A percentile compares a stretch with the other conserved stretches of the same genome.
These are phyloP conservation scores for Musa acuminata DNA, from an alignment of 176 grass and related monocot species.

Conservation along the genomic window DNA sequence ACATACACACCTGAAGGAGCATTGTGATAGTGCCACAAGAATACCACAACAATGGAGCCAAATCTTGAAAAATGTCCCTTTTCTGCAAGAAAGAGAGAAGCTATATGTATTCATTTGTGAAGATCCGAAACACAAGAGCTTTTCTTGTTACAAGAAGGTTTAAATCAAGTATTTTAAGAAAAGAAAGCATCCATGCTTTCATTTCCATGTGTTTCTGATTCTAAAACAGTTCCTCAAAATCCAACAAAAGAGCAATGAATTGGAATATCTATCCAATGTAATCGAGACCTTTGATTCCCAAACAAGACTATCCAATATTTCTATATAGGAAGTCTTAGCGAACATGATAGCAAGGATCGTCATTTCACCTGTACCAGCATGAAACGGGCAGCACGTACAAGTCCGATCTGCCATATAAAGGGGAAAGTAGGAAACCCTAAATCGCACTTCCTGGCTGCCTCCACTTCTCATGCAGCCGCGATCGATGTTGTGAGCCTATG, in stretches of 20 bases:
- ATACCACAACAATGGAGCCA: conserved; percentile 60
- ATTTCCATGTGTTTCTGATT: too few relatives aligned
- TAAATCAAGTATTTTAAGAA: not conserved
- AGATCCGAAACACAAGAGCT: not conserved
- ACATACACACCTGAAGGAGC: conserved; percentile 43
- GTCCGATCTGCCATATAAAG: too few relatives aligned
- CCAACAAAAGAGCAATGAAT: not conserved
- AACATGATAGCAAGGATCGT: not conserved
- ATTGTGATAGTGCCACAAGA: conserved; percentile 55
- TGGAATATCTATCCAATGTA: not conserved
- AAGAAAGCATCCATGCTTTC: too few relatives aligned
- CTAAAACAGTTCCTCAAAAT: not conserved
- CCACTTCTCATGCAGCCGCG: too few relatives aligned
- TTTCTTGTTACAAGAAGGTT: too few relatives aligned
- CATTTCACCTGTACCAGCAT: too few relatives aligned
- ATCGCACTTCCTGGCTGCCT: too few relatives aligned
- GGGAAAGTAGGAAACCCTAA: too few relatives aligned
- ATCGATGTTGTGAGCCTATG: too few relatives aligned
- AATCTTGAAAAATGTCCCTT: conserved; percentile 57
- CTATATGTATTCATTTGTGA: not conserved
- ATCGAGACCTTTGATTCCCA: not conserved
- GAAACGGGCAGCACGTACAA: too few relatives aligned
- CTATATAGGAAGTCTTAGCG: not conserved
- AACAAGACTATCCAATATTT: not conserved
- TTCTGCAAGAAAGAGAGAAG: conserved; percentile 28